A percentile compares a stretch with the other conserved stretches of the same genome.
These are phyloP conservation scores for Phaeophleospora eucalypticola DNA, from an alignment of 2,329 filamentous ascomycete species.

Conservation along the genomic window DNA sequence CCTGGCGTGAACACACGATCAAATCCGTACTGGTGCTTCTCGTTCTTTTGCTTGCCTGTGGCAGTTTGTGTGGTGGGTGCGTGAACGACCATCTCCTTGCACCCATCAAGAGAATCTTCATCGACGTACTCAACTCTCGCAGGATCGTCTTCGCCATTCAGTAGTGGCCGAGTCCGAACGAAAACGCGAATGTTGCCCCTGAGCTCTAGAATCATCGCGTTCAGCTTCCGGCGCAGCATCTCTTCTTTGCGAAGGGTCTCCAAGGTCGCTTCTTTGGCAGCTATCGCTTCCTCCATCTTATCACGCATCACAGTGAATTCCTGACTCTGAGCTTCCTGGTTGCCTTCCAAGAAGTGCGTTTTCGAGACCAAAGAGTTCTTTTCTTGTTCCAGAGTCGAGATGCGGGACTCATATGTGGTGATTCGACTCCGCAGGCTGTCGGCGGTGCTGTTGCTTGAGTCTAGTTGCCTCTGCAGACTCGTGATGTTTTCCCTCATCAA, in stretches of 20 bases:
- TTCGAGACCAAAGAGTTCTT: slow-evolving; percentile 73
- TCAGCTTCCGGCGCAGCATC: slow-evolving; percentile 81
- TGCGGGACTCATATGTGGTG: slow-evolving; percentile 44
- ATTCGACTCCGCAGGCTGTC: slow-evolving; percentile 54
- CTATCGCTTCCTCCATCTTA: slow-evolving; percentile 72
- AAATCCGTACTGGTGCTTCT: slow-evolving; percentile 82
- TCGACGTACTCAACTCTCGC: slow-evolving; percentile 80
- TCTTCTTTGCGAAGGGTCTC: slow-evolving; percentile 88
- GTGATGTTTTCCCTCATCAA: slow-evolving; percentile 26
- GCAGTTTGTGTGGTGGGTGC: slow-evolving; percentile 81
- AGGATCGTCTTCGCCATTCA: slow-evolving; percentile 58
- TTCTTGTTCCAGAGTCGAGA: slow-evolving; percentile 66
- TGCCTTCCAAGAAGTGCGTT: slow-evolving; percentile 84
- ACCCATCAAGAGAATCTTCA: slow-evolving; percentile 61
- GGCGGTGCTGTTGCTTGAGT: slow-evolving; percentile 57
- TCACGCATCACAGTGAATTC: slow-evolving; percentile 78
- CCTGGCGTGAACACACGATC: slow-evolving; percentile 83
- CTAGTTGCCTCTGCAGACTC: slow-evolving; percentile 21
- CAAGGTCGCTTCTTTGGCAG: slow-evolving; percentile 64
- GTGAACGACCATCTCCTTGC: slow-evolving; percentile 78
- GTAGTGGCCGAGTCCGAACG: slow-evolving; percentile 81
- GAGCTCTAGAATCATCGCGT: slow-evolving; percentile 96
- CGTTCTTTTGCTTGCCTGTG: slow-evolving; percentile 69
- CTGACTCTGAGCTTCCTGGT: slow-evolving; percentile 82
- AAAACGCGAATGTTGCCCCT: slow-evolving; percentile 99